Percentiles rank a stretch among this genome's conserved stretches.
Evolutionary conservation across 768 basidiomycete genomes (phyloP).

Genomic region (Pleurotus djamor): DNA sequence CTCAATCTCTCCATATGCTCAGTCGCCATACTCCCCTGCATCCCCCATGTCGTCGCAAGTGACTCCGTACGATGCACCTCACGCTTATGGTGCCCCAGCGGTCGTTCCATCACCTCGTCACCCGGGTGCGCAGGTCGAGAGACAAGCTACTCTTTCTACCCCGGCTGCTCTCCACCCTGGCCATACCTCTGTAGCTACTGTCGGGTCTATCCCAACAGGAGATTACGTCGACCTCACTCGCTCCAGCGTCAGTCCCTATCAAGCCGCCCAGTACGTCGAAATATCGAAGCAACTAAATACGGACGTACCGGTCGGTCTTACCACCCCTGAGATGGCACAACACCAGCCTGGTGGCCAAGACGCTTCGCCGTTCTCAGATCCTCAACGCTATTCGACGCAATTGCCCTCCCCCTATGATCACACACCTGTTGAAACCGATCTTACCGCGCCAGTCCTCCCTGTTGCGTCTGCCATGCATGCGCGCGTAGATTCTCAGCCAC

Average conservation of each 20-base stretch:
- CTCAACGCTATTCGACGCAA: constrained; percentile 3
- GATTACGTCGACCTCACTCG: constrained; percentile 67
- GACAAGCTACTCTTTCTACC: neutral
- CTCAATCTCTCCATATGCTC: constrained; percentile 1
- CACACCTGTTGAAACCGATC: constrained; percentile 20
- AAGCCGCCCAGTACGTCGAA: constrained; percentile 72
- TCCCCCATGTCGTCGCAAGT: neutral
- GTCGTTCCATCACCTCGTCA: no score
- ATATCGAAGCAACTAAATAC: constrained; percentile 58
- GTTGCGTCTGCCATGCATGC: constrained; percentile 4
- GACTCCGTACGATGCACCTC: neutral
- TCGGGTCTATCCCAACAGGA: constrained; percentile 18
- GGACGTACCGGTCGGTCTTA: constrained; percentile 31
- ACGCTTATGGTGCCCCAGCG: neutral
- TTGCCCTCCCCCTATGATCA: constrained; percentile 7
- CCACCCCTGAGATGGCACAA: constrained; percentile 24
- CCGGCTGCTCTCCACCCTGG: neutral
- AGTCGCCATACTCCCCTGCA: neutral
- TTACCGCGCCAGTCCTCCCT: constrained; percentile 13
- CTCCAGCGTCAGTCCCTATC: constrained; percentile 72
- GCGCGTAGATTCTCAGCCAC: constrained; percentile 33
- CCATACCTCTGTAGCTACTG: neutral
- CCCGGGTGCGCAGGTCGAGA: neutral
- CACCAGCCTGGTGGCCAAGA: constrained; percentile 7
- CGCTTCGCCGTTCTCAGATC: constrained; percentile 26